Evolutionary conservation across 441 rosid species (phyloP).

Genomic region (Melastoma candidum): DNA sequence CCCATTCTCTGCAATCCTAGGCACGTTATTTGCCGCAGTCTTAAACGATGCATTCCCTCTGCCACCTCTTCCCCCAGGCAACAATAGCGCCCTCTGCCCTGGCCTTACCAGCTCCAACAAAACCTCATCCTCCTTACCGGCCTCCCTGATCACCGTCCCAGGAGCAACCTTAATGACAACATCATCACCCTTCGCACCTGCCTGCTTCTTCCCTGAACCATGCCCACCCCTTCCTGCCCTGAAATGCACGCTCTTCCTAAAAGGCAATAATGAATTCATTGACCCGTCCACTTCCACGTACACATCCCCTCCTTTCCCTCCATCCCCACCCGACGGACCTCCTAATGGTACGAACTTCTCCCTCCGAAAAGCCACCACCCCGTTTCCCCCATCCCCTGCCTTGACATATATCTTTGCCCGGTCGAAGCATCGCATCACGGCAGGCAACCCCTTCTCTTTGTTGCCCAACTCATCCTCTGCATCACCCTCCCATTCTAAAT

Average conservation of each 20-base stretch:
- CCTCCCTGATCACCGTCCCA: conserved; percentile 68
- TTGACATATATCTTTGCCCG: conserved; percentile 65
- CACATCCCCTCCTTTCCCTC: conserved; percentile 90
- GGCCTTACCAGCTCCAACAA: conserved; percentile 70
- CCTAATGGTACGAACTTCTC: conserved; percentile 83
- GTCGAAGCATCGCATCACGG: conserved; percentile 91
- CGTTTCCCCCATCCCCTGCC: conserved; percentile 86
- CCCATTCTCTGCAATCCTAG: conserved; percentile 87
- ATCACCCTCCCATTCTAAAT: conserved; percentile 16
- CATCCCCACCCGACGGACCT: conserved; percentile 93
- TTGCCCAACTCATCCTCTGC: conserved; percentile 18
- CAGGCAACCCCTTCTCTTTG: conserved; percentile 86
- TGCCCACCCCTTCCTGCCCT: conserved; percentile 75
- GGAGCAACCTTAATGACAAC: conserved; percentile 84
- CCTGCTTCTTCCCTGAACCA: conserved; percentile 63
- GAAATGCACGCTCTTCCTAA: conserved; percentile 73
- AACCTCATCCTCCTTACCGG: conserved; percentile 49
- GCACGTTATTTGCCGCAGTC: conserved; percentile 69
- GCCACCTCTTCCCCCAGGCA: conserved; percentile 96
- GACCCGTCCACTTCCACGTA: conserved; percentile 68
- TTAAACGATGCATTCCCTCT: conserved; percentile 90
- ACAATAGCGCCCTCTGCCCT: conserved; percentile 65
- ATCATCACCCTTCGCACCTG: conserved; percentile 71
- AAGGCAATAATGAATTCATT: conserved; percentile 73
- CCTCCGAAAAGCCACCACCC: conserved; percentile 79